phyloP scores from a whole-genome alignment of 176 grass and related monocot genomes.

The Puccinellia tenuiflora region DNA sequence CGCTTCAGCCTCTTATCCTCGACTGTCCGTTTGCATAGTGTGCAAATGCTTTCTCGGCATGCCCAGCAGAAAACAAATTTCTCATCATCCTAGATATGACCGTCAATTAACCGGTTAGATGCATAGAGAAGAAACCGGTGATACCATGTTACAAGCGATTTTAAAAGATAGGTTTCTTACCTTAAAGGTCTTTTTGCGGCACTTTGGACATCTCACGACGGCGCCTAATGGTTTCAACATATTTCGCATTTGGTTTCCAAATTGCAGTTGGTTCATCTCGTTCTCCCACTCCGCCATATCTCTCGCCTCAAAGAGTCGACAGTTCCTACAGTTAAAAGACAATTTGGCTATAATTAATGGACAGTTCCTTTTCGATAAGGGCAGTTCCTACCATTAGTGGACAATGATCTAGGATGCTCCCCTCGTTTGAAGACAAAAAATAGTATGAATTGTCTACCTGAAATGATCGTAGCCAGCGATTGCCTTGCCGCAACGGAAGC shows the following conservation, averaged over 20 bases:
- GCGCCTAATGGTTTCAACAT: neutral
- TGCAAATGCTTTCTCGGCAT: conserved; percentile 38
- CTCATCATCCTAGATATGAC: conserved; percentile 15
- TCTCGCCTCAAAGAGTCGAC: neutral
- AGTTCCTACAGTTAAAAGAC: neutral
- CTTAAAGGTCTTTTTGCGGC: conserved; percentile 22
- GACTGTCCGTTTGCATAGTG: conserved; percentile 26
- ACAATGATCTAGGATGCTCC: neutral
- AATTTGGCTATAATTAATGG: neutral
- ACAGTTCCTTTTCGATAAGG: too few species aligned
- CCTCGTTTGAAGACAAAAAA: neutral
- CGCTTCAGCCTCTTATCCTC: neutral
- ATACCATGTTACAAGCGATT: neutral
- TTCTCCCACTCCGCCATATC: neutral
- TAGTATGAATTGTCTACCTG: conserved; percentile 7
- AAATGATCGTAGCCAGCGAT: conserved; percentile 41
- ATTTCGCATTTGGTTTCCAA: neutral
- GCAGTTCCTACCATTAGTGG: neutral
- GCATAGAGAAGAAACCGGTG: neutral
- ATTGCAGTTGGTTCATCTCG: neutral
- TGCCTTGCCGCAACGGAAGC: conserved; percentile 49
- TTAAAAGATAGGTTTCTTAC: neutral
- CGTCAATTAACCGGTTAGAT: neutral
- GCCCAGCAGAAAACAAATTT: conserved; percentile 52
- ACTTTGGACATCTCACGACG: conserved; percentile 21